Evolutionary conservation across 805 yeast species (phyloP).

Genomic region (Cyberlindnera misumaiensis): DNA sequence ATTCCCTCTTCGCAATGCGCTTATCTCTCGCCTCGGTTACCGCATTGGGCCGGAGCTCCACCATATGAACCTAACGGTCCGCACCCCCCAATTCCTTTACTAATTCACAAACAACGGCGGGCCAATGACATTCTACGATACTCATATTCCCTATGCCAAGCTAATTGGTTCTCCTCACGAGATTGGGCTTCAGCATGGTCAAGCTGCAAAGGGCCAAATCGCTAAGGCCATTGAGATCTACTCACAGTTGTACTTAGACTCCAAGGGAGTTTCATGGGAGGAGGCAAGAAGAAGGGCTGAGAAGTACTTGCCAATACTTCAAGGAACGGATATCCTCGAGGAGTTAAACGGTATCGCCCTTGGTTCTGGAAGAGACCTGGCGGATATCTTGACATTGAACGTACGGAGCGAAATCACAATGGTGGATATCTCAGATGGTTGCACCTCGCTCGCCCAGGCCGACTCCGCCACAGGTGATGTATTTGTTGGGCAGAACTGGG

Average conservation of each 20-base stretch:
- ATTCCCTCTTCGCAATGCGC: too few species aligned
- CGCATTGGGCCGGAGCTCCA: too few species aligned
- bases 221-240: conserved; percentile 25
- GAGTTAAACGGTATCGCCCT: conserved; percentile 33
- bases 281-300: conserved; percentile 24
- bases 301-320: conserved; percentile 24
- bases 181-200: conserved; percentile 31
- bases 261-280: conserved; percentile 24
- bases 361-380: conserved; percentile 26
- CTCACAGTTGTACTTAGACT: conserved; percentile 21
- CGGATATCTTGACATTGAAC: conserved; percentile 33
- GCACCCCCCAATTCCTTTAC: too few species aligned
- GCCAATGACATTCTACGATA: conserved; percentile 17
- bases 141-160: conserved; percentile 21
- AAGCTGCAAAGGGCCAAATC: conserved; percentile 26
- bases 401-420: conserved; percentile 33
- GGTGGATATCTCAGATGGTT: conserved; percentile 31
- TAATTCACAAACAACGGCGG: too few species aligned
- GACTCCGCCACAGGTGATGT: conserved; percentile 18
- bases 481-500: conserved; percentile 35
- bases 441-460: conserved; percentile 28
- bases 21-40: too few species aligned
- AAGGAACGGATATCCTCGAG: conserved; percentile 25
- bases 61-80: too few species aligned
- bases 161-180: conserved; percentile 21